Percentiles rank a stretch among this genome's conserved stretches.
These are phyloP conservation scores for Mycena kentingensis DNA, from an alignment of 768 basidiomycete genomes.

Conservation along the genomic window DNA sequence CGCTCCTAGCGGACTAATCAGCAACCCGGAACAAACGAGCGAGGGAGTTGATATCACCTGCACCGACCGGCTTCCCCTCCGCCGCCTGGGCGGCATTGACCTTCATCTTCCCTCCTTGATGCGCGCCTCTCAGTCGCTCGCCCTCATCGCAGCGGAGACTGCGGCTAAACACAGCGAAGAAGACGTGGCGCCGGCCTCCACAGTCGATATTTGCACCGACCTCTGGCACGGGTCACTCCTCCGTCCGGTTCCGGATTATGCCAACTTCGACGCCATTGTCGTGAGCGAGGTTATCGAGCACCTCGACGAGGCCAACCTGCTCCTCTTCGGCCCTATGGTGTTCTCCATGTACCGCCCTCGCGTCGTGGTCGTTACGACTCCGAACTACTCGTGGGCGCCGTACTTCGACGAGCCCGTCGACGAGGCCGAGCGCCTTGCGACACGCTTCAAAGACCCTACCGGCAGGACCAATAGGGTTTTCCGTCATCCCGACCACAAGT, in stretches of 20 bases:
- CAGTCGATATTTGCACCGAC: no score
- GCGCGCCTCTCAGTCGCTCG: no score
- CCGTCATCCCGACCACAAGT: slow-evolving; percentile 60
- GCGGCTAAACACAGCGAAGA: no score
- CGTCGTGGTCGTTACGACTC: slow-evolving; percentile 57
- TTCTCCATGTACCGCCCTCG: slow-evolving; percentile 47
- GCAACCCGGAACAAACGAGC: no score
- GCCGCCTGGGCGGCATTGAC: no score
- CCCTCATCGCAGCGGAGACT: no score
- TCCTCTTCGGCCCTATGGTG: background rate
- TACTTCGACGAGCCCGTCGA: slow-evolving; percentile 33
- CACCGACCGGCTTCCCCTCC: no score
- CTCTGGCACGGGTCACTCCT: background rate
- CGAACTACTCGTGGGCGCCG: slow-evolving; percentile 54
- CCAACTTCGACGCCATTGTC: background rate
- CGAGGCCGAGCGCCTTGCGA: slow-evolving; percentile 33
- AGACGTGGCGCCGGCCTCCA: no score
- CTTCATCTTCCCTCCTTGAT: no score
- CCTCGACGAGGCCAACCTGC: background rate
- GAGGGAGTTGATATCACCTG: no score
- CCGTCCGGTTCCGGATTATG: no score
- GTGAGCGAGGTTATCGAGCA: background rate
- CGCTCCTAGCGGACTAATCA: no score
- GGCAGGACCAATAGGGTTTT: slow-evolving; percentile 51
- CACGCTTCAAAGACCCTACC: slow-evolving; percentile 47